phyloP scores from a whole-genome alignment of 2,329 filamentous ascomycete genomes.

The Fusarium coffeatum region DNA sequence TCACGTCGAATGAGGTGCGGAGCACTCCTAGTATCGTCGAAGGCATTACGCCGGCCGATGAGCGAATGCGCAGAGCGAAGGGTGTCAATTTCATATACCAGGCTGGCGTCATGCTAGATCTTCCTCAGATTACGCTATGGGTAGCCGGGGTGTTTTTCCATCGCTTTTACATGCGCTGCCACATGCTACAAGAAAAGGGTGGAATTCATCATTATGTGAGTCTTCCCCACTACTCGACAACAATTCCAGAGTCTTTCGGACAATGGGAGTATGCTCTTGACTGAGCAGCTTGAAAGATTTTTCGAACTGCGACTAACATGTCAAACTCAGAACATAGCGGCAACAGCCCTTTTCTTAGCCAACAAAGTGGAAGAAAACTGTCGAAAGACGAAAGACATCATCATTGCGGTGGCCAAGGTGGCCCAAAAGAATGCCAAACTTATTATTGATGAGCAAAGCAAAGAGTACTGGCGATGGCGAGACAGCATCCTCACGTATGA shows the following conservation, averaged over 20 bases:
- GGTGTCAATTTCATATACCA: constrained; percentile 97
- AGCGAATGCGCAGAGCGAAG: constrained; percentile 84
- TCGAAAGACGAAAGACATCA: constrained; percentile 93
- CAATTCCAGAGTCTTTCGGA: background rate
- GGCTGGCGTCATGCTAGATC: constrained; percentile 89
- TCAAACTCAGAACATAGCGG: constrained; percentile 76
- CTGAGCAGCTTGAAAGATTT: background rate
- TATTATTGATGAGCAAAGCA: constrained; percentile 94
- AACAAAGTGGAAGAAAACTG: constrained; percentile 98
- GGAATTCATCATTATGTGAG: constrained; percentile 91
- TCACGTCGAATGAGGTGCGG: constrained; percentile 82
- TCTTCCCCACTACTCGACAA: constrained; percentile 29
- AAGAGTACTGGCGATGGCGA: constrained; percentile 98
- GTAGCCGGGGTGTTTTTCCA: constrained; percentile 96
- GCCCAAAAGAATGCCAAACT: constrained; percentile 94
- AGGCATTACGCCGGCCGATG: constrained; percentile 80
- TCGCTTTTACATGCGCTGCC: constrained; percentile 92
- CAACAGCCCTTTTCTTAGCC: constrained; percentile 90
- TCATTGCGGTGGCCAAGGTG: constrained; percentile 92
- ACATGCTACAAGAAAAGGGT: constrained; percentile 78
- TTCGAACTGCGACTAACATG: constrained; percentile 26
- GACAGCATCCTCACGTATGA: constrained; percentile 94
- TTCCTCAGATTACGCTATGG: constrained; percentile 91
- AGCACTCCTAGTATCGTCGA: constrained; percentile 87
- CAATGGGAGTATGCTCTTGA: constrained; percentile 1